These are phyloP conservation scores for Trichoderma sp. DNA, from an alignment of 2,329 filamentous ascomycete genomes.

Conservation along the genomic window DNA sequence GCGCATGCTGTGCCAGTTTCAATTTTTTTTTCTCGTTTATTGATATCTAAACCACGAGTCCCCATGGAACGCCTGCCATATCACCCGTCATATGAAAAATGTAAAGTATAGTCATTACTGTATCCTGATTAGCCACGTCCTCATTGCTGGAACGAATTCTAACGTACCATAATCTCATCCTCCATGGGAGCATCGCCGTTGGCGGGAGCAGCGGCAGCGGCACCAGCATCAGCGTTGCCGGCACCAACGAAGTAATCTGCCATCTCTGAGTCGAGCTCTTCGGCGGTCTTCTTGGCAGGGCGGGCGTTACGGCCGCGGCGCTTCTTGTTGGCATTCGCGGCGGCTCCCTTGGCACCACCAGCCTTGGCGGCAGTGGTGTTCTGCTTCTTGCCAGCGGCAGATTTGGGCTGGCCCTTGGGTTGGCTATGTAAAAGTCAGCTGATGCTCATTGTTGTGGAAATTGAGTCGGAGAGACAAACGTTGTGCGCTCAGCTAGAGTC, in stretches of 20 bases:
- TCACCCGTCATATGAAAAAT: background rate
- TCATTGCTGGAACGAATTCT: background rate
- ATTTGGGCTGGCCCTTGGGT: conserved; percentile 64
- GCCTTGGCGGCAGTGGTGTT: conserved; percentile 35
- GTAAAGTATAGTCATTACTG: conserved; percentile 7
- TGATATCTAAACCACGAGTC: conserved; percentile 24
- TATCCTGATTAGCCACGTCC: background rate
- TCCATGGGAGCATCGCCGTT: conserved; percentile 63
- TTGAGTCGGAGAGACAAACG: conserved; percentile 27
- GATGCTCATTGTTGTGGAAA: background rate
- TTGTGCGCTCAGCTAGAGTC: conserved; percentile 79
- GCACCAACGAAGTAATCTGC: conserved; percentile 77
- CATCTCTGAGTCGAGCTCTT: conserved; percentile 98
- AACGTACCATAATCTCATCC: conserved; percentile 57
- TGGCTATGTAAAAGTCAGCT: conserved; percentile 27
- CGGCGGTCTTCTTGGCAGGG: conserved; percentile 81
- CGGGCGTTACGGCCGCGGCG: conserved; percentile 59
- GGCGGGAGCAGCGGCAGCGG: conserved; percentile 44
- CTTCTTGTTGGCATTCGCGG: conserved; percentile 51
- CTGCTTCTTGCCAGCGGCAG: conserved; percentile 72
- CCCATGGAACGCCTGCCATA: conserved; percentile 23
- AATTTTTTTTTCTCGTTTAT: conserved; percentile 21
- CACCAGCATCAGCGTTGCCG: conserved; percentile 45
- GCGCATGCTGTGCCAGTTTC: background rate
- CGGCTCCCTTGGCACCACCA: conserved; percentile 43